These are phyloP conservation scores for Lachancea quebecensis DNA, from an alignment of 805 yeast species.

Conservation along the genomic window DNA sequence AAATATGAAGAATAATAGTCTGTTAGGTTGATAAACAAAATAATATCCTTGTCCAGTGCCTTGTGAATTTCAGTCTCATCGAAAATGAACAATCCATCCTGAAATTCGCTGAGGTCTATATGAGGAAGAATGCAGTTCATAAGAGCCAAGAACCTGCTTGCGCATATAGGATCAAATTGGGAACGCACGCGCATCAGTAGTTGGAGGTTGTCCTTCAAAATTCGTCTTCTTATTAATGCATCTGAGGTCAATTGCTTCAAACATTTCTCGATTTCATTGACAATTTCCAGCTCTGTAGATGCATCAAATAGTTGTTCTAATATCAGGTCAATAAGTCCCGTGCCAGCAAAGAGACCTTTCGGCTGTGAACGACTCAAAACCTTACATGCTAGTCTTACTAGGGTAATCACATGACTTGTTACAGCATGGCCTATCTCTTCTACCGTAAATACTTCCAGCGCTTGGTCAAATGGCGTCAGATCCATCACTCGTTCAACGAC, in stretches of 20 bases:
- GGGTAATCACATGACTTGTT: constrained; percentile 13
- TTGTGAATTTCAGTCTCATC: constrained; percentile 11
- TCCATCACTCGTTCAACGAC: constrained; percentile 16
- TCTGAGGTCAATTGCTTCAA: constrained; percentile 16
- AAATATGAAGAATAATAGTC: constrained; percentile 18
- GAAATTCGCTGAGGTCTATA: constrained; percentile 13
- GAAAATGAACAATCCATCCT: constrained; percentile 16
- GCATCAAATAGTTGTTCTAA: constrained; percentile 18
- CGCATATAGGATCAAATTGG: constrained; percentile 10
- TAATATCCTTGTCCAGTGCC: constrained; percentile 15
- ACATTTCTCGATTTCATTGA: constrained; percentile 22
- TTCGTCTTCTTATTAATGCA: constrained; percentile 18
- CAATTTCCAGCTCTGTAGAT: constrained; percentile 15
- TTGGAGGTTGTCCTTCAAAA: constrained; percentile 18
- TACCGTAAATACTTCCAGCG: constrained; percentile 16
- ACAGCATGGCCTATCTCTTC: constrained; percentile 21
- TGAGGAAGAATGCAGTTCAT: constrained; percentile 10
- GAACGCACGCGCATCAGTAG: constrained; percentile 14
- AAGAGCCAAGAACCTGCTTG: constrained; percentile 22
- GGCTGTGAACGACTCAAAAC: constrained; percentile 26
- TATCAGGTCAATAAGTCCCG: constrained; percentile 18
- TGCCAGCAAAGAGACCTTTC: constrained; percentile 19
- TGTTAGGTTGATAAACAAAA: constrained; percentile 20
- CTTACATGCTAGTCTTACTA: constrained; percentile 22
- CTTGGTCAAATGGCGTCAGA: constrained; percentile 21